phyloP scores from a whole-genome alignment of 75 land plant genomes.

The Isoetes taiwanensis region DNA sequence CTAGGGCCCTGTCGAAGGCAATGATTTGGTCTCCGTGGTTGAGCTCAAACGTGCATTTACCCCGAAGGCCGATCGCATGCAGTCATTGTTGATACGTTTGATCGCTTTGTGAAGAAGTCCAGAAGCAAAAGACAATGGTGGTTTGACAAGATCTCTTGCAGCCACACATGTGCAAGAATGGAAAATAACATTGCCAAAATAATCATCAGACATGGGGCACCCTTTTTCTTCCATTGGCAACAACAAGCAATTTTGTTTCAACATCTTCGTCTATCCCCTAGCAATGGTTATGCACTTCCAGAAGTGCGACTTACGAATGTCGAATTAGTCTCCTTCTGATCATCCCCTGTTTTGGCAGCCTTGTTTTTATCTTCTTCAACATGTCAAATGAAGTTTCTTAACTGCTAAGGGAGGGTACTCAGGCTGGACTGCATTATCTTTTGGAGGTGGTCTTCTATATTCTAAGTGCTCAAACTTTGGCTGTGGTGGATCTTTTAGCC shows the following conservation, averaged over 20 bases:
- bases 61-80: slow-evolving; percentile 41
- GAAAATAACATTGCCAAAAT: slow-evolving; percentile 48
- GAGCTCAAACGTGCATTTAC: no score
- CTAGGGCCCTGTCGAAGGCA: no score
- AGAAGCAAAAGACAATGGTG: slow-evolving; percentile 23
- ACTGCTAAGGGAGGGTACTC: slow-evolving; percentile 14
- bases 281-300: slow-evolving; percentile 50
- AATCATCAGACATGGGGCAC: slow-evolving; percentile 26
- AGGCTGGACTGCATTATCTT: not conserved
- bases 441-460: slow-evolving; percentile 16
- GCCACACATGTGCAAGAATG: slow-evolving; percentile 27
- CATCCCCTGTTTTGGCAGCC: slow-evolving; percentile 4
- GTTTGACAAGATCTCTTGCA: slow-evolving; percentile 20
- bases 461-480: slow-evolving; percentile 39
- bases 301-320: slow-evolving; percentile 43
- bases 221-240: slow-evolving; percentile 40
- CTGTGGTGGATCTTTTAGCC: slow-evolving; percentile 29
- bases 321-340: slow-evolving; percentile 13
- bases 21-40: no score
- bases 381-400: slow-evolving; percentile 21
- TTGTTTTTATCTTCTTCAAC: slow-evolving; percentile 22
- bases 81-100: slow-evolving; percentile 18
- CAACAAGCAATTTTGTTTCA: slow-evolving; percentile 24
- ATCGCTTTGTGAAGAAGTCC: slow-evolving; percentile 26
- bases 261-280: slow-evolving; percentile 24